phyloP scores from a whole-genome alignment of 257 asterid genomes.

The Solanum bulbocastanum region DNA sequence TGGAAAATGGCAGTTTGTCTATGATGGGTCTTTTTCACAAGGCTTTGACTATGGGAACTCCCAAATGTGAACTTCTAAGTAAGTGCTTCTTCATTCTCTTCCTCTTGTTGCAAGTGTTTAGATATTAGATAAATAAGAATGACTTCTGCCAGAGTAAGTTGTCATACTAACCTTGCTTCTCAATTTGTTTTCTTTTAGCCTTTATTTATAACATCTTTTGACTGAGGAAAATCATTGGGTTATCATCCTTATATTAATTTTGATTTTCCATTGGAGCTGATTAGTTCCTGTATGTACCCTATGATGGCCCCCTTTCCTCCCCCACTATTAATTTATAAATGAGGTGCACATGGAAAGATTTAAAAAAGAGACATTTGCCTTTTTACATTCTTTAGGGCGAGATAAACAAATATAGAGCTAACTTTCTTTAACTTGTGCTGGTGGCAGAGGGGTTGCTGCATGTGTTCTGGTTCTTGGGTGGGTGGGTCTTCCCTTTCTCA shows the following conservation, averaged over 20 bases:
- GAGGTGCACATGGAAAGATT: background rate
- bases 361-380: background rate
- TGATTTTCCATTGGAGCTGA: background rate
- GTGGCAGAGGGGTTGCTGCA: background rate
- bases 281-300: background rate
- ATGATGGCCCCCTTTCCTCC: background rate
- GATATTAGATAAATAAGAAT: background rate
- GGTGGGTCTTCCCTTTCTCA: background rate
- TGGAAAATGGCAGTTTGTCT: constrained; percentile 37
- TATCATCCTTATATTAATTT: background rate
- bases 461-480: background rate
- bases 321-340: background rate
- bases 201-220: background rate
- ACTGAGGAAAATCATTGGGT: background rate
- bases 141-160: background rate
- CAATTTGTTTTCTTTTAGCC: background rate
- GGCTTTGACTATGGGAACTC: constrained; percentile 43
- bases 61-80: constrained; percentile 36
- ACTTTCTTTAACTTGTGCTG: background rate
- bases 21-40: constrained; percentile 41
- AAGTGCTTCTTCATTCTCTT: constrained; percentile 12
- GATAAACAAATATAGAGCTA: background rate
- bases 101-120: background rate
- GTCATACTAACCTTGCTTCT: background rate
- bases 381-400: background rate